Base-by-base conservation (phyloP, 495 filamentous ascomycete genomes). In the Xylaria telfairii region DNA sequence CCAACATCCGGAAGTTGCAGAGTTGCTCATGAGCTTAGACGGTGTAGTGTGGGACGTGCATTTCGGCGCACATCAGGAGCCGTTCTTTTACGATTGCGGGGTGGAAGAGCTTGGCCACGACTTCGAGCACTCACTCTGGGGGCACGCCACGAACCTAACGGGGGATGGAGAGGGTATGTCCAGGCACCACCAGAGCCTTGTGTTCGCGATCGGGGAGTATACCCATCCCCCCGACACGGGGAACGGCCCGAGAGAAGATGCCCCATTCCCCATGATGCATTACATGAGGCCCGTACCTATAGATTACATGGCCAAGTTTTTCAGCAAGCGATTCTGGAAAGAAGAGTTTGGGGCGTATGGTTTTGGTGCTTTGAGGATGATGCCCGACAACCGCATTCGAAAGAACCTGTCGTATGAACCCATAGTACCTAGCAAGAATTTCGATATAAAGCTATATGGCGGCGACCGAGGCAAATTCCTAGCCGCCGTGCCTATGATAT, bases 241-340 rank as follows among this genome's bases (percentile, higher is more conserved):
- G 39, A 9, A 12, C 4, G 17, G 17, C 32, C 8, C 15, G 5
- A 34, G 32, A 42, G 9, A 4, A 8, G 32, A 17, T 44, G 32
- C 1, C n/a, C 0, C 9, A 13, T 2, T 7, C 0, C 53, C 69
- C 7, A 53, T 53, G 17, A 60, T 68, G 24, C 42, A 53, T 2
- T 69, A 66, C 56, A 17, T 5, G 9, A 67, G 30, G 3, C 73
- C 72, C 32, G 6, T 79, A 5, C 70, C 73, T n/a, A 4, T 76
- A 28, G 62, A 71, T 0, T 71, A 68, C 53, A 34, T 73, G 12
- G 68, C 63, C 42, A 73, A 73, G 51, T 67, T 80, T 17, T 80
- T 80, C 65, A 67, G 2, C 1, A 44, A 74, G 59, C n/a, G 37
- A 0, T 80, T 78, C 64, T 80, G 78, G 78, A 41, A 71, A 15